phyloP scores from a whole-genome alignment of 768 basidiomycete species.

The Russula emetica region DNA sequence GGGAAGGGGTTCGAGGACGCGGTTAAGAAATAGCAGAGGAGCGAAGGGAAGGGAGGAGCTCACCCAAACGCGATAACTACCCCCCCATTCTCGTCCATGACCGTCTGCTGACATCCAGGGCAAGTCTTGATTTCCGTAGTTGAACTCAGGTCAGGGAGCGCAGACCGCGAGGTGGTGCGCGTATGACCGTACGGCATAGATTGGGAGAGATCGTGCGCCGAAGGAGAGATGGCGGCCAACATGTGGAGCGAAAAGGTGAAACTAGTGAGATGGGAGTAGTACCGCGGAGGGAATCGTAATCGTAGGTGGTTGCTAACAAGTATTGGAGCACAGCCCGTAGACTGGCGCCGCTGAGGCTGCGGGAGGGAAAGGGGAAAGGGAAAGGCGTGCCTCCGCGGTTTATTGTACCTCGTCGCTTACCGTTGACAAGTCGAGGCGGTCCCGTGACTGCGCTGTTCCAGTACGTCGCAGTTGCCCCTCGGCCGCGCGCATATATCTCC shows the following conservation, averaged over 20 bases:
- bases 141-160: slow-evolving; percentile 26
- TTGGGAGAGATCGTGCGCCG: slow-evolving; percentile 17
- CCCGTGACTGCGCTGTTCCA: slow-evolving; percentile 18
- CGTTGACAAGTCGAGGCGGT: background rate
- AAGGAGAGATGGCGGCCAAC: slow-evolving; percentile 20
- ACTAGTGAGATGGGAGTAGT: background rate
- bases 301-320: background rate
- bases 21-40: background rate
- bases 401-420: slow-evolving; percentile 6
- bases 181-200: slow-evolving; percentile 20
- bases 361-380: background rate
- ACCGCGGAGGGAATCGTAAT: background rate
- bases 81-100: slow-evolving; percentile 75
- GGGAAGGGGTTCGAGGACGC: background rate
- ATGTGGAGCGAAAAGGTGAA: background rate
- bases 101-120: slow-evolving; percentile 78
- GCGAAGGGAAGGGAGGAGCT: slow-evolving; percentile 11
- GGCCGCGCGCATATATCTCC: background rate
- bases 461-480: slow-evolving; percentile 4
- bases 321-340: background rate
- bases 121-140: slow-evolving; percentile 56
- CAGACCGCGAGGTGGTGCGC: background rate
- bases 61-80: slow-evolving; percentile 96
- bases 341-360: background rate
- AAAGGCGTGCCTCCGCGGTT: too few relatives aligned